Percentiles rank a stretch among this genome's conserved stretches.
These are phyloP conservation scores for Pleurotus salmoneostramineus DNA, from an alignment of 768 basidiomycete species.

Conservation along the genomic window DNA sequence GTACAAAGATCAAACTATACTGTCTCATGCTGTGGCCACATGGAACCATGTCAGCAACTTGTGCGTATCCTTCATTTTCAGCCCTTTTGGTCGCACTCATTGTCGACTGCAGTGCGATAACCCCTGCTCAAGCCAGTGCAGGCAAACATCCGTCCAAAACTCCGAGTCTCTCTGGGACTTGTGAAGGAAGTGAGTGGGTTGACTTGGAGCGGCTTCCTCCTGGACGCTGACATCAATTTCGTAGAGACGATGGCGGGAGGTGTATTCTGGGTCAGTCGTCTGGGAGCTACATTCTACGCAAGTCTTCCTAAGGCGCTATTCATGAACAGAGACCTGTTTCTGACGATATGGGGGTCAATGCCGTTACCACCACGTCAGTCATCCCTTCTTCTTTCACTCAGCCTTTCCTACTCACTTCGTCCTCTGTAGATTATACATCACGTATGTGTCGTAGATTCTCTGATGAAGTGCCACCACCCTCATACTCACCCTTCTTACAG, in stretches of 20 bases:
- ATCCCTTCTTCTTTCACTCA: constrained; percentile 1
- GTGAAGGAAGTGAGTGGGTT: constrained; percentile 34
- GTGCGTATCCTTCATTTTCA: constrained; percentile 23
- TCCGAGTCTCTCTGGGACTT: constrained; percentile 36
- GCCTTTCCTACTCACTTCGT: background rate
- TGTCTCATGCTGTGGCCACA: constrained; percentile 39
- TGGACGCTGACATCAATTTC: background rate
- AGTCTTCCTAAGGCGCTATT: background rate
- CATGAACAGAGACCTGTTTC: constrained; percentile 34
- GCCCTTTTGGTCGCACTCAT: background rate
- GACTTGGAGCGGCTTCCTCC: background rate
- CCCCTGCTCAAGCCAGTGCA: constrained; percentile 31
- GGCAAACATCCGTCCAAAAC: constrained; percentile 35
- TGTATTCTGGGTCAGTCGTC: constrained; percentile 45
- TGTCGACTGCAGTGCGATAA: constrained; percentile 32
- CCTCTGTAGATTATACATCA: constrained; percentile 30
- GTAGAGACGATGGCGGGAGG: constrained; percentile 48
- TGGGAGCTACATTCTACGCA: background rate
- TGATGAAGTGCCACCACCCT: background rate
- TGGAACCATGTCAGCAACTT: constrained; percentile 46
- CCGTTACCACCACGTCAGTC: constrained; percentile 46
- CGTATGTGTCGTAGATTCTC: constrained; percentile 21
- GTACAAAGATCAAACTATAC: constrained; percentile 37
- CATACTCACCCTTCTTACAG: constrained; percentile 19
- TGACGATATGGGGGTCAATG: constrained; percentile 41